A percentile compares a stretch with the other conserved stretches of the same genome.
Evolutionary conservation across 2,329 filamentous ascomycete species (phyloP).

Genomic region (Allantophomopsis lycopodina): DNA sequence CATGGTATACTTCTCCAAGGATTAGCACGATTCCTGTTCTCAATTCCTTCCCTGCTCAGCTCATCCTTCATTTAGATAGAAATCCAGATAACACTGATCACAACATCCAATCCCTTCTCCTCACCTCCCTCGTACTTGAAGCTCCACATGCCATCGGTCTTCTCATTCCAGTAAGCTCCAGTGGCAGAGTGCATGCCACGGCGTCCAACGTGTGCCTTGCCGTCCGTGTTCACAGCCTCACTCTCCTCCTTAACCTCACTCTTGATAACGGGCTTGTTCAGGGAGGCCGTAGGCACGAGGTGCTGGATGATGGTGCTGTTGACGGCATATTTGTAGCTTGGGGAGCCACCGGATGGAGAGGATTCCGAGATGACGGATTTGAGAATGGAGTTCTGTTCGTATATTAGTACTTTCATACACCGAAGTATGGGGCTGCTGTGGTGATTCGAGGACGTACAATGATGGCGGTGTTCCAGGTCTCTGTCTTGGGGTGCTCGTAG

Average conservation of each 20-base stretch:
- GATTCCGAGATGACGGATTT: constrained; percentile 66
- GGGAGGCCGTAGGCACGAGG: constrained; percentile 52
- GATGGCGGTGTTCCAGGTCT: constrained; percentile 82
- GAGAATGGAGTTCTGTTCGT: constrained; percentile 56
- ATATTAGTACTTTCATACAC: background rate
- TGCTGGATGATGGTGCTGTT: constrained; percentile 99
- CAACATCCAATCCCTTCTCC: constrained; percentile 53
- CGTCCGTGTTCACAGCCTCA: constrained; percentile 37
- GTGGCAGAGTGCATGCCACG: constrained; percentile 84
- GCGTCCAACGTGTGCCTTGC: constrained; percentile 63
- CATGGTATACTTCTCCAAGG: too few species aligned
- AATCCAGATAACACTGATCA: constrained; percentile 69
- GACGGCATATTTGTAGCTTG: constrained; percentile 83
- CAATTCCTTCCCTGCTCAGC: too few species aligned
- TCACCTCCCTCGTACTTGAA: constrained; percentile 69
- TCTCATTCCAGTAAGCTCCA: constrained; percentile 81
- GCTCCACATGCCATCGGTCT: constrained; percentile 81
- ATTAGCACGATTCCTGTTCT: too few species aligned
- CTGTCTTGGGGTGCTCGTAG: constrained; percentile 80
- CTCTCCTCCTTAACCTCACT: constrained; percentile 21
- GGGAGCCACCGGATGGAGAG: constrained; percentile 40
- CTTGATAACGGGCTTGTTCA: constrained; percentile 44
- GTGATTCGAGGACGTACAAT: constrained; percentile 48
- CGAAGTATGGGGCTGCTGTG: background rate
- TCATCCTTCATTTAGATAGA: constrained; percentile 12